A percentile compares a stretch with the other conserved stretches of the same genome.
These are phyloP conservation scores for Combretum micranthum DNA, from an alignment of 345 rosid genomes.

Conservation along the genomic window DNA sequence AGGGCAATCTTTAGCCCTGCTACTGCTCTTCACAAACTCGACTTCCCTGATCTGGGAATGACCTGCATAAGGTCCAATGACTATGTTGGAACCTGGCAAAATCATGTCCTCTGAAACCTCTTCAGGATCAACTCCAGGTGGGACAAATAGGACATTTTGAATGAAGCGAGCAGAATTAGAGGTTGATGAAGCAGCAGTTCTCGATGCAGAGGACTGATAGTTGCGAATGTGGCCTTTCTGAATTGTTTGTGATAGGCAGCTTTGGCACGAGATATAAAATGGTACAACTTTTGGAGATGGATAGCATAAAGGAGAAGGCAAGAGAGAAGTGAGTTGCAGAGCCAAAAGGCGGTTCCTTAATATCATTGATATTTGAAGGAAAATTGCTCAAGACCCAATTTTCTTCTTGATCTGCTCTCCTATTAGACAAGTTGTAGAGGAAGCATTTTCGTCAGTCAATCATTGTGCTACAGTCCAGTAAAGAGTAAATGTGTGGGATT, in stretches of 20 bases:
- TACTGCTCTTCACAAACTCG: constrained; percentile 82
- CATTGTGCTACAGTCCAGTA: too few relatives aligned
- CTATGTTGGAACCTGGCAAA: constrained; percentile 83
- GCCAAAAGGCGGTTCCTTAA: constrained; percentile 15
- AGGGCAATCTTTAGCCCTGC: constrained; percentile 84
- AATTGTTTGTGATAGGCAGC: constrained; percentile 9
- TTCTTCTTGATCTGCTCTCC: too few relatives aligned
- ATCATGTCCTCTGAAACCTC: constrained; percentile 66
- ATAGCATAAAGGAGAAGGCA: not conserved
- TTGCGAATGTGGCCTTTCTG: constrained; percentile 6
- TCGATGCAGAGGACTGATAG: constrained; percentile 26
- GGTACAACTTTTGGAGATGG: constrained; percentile 5
- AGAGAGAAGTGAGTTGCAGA: constrained; percentile 1
- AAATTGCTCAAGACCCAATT: not conserved
- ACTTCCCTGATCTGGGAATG: constrained; percentile 85
- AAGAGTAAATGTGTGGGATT: too few relatives aligned
- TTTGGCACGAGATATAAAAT: not conserved
- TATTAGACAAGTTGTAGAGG: too few relatives aligned
- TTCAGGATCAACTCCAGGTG: constrained; percentile 75
- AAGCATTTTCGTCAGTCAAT: too few relatives aligned
- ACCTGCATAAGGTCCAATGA: constrained; percentile 82
- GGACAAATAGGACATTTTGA: constrained; percentile 45
- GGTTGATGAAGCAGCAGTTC: constrained; percentile 24
- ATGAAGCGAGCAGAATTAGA: constrained; percentile 32
- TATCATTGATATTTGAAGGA: constrained; percentile 8